These are phyloP conservation scores for Croton laevigatus DNA, from an alignment of 441 rosid species.

Conservation along the genomic window DNA sequence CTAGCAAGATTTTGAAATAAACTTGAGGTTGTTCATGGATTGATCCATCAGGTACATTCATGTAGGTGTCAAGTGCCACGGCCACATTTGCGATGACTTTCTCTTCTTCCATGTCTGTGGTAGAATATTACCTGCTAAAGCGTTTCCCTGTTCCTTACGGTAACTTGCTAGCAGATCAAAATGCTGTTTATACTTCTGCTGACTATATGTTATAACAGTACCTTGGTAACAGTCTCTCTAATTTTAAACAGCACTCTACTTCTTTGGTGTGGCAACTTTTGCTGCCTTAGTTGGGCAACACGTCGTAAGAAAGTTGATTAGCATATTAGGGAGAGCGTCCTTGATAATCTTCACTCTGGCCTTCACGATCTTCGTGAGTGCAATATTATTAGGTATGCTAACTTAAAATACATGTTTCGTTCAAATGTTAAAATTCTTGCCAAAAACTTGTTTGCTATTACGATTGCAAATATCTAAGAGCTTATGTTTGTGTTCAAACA, in stretches of 20 bases:
- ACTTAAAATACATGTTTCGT: not conserved
- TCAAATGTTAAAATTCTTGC: not conserved
- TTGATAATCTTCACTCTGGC: slow-evolving; percentile 60
- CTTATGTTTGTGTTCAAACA: slow-evolving; percentile 16
- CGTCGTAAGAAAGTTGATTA: slow-evolving; percentile 44
- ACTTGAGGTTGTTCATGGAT: not conserved
- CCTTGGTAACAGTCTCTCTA: not conserved
- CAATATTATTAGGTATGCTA: slow-evolving; percentile 44
- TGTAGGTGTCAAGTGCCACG: slow-evolving; percentile 63
- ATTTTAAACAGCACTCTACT: slow-evolving; percentile 40
- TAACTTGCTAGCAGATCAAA: slow-evolving; percentile 5
- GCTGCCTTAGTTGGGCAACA: slow-evolving; percentile 58
- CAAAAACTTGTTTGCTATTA: not conserved
- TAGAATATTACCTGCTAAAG: slow-evolving; percentile 52
- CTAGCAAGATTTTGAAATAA: not conserved
- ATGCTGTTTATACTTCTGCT: not conserved
- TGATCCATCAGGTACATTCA: not conserved
- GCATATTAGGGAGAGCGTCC: slow-evolving; percentile 55
- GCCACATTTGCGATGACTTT: slow-evolving; percentile 60
- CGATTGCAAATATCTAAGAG: not conserved
- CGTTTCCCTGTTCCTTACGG: slow-evolving; percentile 61
- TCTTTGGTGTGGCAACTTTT: slow-evolving; percentile 40
- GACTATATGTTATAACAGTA: not conserved
- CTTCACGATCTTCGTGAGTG: slow-evolving; percentile 51
- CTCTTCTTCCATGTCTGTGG: slow-evolving; percentile 58